Percentiles rank a stretch among this genome's conserved stretches.
These are phyloP conservation scores for Blastobotrys indianensis DNA, from an alignment of 1,139 yeast species.

Conservation along the genomic window DNA sequence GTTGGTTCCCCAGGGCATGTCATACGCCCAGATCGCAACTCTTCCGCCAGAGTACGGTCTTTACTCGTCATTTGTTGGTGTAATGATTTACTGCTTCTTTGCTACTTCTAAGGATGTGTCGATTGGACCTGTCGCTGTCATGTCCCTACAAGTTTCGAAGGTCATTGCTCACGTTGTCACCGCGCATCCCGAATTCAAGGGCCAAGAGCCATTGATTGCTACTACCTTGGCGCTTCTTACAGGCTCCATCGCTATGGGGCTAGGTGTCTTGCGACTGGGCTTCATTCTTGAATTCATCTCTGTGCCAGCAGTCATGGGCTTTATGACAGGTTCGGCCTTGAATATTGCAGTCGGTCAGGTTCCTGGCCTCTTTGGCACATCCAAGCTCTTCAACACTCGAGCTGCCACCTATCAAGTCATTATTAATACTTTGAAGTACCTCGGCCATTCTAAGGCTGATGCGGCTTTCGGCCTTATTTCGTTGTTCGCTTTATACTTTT, in stretches of 20 bases:
- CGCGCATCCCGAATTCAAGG: conserved; percentile 39
- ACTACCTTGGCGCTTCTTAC: conserved; percentile 73
- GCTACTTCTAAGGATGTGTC: conserved; percentile 95
- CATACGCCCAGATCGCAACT: conserved; percentile 84
- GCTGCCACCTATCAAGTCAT: conserved; percentile 63
- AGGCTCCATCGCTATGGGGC: conserved; percentile 77
- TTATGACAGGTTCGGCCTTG: conserved; percentile 92
- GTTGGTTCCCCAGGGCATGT: conserved; percentile 92
- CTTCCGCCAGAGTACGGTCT: conserved; percentile 79
- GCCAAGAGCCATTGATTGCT: conserved; percentile 48
- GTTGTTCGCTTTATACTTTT: conserved; percentile 57
- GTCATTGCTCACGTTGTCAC: conserved; percentile 62
- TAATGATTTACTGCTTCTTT: conserved; percentile 77
- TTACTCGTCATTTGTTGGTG: conserved; percentile 90
- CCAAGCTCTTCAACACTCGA: conserved; percentile 61
- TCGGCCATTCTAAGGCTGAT: conserved; percentile 61
- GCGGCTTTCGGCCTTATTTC: conserved; percentile 87
- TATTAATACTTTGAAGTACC: conserved; percentile 64
- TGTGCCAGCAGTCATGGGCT: conserved; percentile 88
- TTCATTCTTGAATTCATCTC: conserved; percentile 86
- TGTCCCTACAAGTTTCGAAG: conserved; percentile 82
- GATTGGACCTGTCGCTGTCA: conserved; percentile 96
- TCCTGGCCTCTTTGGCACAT: conserved; percentile 78
- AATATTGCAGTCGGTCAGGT: conserved; percentile 78
- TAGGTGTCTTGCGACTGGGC: conserved; percentile 80